Base-by-base conservation (phyloP, 2,329 filamentous ascomycete species). In the Fusarium torulosum region DNA sequence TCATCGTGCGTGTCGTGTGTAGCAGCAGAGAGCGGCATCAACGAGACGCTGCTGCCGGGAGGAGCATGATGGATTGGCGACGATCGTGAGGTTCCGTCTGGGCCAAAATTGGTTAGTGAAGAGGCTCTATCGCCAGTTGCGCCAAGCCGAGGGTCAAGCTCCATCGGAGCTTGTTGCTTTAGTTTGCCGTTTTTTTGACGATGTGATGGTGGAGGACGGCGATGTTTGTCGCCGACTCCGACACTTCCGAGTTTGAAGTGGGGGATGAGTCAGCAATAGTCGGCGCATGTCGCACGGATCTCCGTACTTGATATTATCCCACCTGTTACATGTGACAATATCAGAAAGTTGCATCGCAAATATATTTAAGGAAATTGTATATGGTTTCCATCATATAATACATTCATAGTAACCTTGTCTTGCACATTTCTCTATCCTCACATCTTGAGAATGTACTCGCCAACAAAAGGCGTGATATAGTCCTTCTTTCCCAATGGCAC, bases 401-500 rank as follows among this genome's bases (percentile, higher is more conserved):
- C 11, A 14, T 31, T 31, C 29, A 31, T 31, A 25, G 9, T 9
- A 25, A 7, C 7, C 8, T 25, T 9, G 10, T 10, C 3, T 25
- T 8, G 25, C 25, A 25, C 25, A 25, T 25, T 4, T 10, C 25
- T 25, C 25, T 10, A 10, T 9, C 10, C 8, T 25, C 63, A 53
- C 29, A 42, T 51, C 58, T 69, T 72, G 1, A 68, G 29, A n/a
- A 74, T 63, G 35, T 67, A 59, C 51, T 67, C 52, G 1, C 53
- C 66, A 19, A 74, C 50, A 55, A 74, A 77, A 7, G 55, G 23
- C 47, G 53, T 63, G 59, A 86, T 70, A 70, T 78, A 90, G 70
- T 89, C 85, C 38, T 61, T 53, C 79, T 90, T 90, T 17, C 85
- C 86, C n/a, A 90, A 19, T 0, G 80, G 80, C n/a, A 89, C 85